Percentiles rank a stretch among this genome's conserved stretches.
Evolutionary conservation across 129 eudicot genomes (phyloP).

Genomic region (Centaurea solstitialis): DNA sequence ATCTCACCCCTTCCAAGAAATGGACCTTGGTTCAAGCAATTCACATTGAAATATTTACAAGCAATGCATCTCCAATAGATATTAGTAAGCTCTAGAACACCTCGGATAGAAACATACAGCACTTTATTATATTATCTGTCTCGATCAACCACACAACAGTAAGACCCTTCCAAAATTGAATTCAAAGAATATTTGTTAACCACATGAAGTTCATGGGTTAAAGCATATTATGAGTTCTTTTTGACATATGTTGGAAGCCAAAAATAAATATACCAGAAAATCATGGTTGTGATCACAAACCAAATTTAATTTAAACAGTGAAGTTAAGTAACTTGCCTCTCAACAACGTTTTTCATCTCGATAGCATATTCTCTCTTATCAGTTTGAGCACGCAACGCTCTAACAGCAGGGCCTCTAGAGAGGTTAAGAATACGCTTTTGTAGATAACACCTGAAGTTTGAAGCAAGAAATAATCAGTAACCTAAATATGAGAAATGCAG

Average conservation of each 20-base stretch:
- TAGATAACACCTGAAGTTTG: conserved; percentile 80
- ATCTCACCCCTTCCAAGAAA: background rate
- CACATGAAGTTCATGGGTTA: background rate
- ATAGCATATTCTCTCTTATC: conserved; percentile 97
- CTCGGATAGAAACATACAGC: background rate
- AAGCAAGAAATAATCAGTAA: conserved; percentile 17
- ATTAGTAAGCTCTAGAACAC: background rate
- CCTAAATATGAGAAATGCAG: conserved; percentile 7
- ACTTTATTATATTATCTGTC: background rate
- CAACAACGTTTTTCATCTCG: conserved; percentile 86
- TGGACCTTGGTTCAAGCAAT: too few species aligned
- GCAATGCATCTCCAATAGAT: background rate
- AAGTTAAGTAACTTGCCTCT: conserved; percentile 62
- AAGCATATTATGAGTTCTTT: background rate
- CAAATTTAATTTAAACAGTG: background rate
- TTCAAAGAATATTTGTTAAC: background rate
- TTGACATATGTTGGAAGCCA: background rate
- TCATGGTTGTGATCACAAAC: background rate
- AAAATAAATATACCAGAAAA: background rate
- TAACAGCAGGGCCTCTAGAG: conserved; percentile 98
- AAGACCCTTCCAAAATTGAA: background rate
- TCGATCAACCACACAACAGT: background rate
- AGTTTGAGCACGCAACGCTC: conserved; percentile 99
- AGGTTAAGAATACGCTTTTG: conserved; percentile 89
- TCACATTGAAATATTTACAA: background rate